phyloP scores from a whole-genome alignment of 2,329 filamentous ascomycete genomes.

The Didymella exigua region DNA sequence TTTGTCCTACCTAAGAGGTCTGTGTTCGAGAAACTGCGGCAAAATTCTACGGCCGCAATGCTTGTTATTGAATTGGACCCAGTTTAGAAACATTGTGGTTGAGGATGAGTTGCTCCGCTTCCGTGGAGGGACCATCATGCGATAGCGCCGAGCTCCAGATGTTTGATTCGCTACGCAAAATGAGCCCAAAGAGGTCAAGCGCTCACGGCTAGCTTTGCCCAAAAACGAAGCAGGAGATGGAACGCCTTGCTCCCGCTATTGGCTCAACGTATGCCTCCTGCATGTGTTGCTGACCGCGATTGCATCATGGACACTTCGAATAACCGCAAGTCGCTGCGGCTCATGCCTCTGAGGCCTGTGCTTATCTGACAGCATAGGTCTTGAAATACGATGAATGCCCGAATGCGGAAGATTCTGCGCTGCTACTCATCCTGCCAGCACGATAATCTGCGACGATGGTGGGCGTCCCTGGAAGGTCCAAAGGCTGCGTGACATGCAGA shows the following conservation, averaged over 20 bases:
- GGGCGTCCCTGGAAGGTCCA: conserved; percentile 40
- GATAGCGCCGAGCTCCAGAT: background rate
- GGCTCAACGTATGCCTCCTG: background rate
- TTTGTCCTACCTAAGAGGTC: background rate
- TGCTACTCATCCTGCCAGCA: background rate
- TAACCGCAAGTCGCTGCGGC: background rate
- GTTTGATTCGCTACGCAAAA: conserved; percentile 1
- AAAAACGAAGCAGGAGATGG: background rate
- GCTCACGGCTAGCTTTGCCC: background rate
- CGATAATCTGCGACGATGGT: conserved; percentile 22
- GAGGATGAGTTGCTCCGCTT: background rate
- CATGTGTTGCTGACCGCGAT: background rate
- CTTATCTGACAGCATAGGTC: background rate
- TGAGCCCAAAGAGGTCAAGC: conserved; percentile 7
- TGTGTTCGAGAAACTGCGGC: background rate
- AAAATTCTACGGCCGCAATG: background rate
- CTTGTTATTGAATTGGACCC: background rate
- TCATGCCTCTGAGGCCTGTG: background rate
- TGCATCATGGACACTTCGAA: background rate
- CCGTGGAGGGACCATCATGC: background rate
- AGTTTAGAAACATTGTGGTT: background rate
- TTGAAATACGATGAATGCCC: conserved; percentile 10
- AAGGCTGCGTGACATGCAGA: conserved; percentile 41
- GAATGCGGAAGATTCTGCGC: conserved; percentile 29
- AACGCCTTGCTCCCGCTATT: conserved; percentile 1